These are phyloP conservation scores for Epipyxis sp. DNA, from an alignment of 108 stramenopile genomes.

Conservation along the genomic window DNA sequence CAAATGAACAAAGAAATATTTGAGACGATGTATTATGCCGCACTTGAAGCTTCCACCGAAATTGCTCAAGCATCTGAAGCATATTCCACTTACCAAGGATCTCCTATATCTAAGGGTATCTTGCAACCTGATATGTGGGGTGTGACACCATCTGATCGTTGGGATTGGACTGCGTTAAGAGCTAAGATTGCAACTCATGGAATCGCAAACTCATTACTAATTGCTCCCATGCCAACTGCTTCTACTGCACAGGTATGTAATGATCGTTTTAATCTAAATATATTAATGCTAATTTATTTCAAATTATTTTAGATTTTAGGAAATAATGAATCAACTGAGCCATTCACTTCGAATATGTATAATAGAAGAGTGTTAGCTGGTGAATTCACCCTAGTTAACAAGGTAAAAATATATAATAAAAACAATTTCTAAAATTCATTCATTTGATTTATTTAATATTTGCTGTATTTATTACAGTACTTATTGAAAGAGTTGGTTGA, in stretches of 20 bases:
- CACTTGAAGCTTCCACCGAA: conserved; percentile 84
- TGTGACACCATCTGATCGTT: conserved; percentile 57
- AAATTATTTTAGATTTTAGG: conserved; percentile 49
- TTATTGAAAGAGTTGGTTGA: conserved; percentile 88
- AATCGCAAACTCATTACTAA: conserved; percentile 81
- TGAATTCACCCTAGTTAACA: conserved; percentile 90
- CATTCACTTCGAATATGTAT: conserved; percentile 93
- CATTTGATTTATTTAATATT: conserved; percentile 11
- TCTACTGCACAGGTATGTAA: conserved; percentile 92
- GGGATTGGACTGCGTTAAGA: conserved; percentile 80
- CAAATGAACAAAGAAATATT: conserved; percentile 86
- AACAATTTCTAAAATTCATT: too few relatives aligned
- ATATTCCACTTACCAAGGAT: conserved; percentile 79
- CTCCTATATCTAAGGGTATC: conserved; percentile 80
- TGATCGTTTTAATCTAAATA: too few relatives aligned
- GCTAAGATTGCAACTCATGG: conserved; percentile 68
- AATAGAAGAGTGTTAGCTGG: conserved; percentile 90
- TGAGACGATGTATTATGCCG: conserved; percentile 91
- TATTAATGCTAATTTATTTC: too few relatives aligned
- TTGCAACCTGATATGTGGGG: conserved; percentile 92
- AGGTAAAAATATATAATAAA: too few relatives aligned
- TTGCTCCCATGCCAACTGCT: conserved; percentile 98
- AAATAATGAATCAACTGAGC: conserved; percentile 95
- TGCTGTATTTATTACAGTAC: too few relatives aligned
- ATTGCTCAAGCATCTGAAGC: conserved; percentile 74